A percentile compares a stretch with the other conserved stretches of the same genome.
Conservation (phyloP, 768 basidiomycete species). For the Hemileccinum rubropunctum region DNA sequence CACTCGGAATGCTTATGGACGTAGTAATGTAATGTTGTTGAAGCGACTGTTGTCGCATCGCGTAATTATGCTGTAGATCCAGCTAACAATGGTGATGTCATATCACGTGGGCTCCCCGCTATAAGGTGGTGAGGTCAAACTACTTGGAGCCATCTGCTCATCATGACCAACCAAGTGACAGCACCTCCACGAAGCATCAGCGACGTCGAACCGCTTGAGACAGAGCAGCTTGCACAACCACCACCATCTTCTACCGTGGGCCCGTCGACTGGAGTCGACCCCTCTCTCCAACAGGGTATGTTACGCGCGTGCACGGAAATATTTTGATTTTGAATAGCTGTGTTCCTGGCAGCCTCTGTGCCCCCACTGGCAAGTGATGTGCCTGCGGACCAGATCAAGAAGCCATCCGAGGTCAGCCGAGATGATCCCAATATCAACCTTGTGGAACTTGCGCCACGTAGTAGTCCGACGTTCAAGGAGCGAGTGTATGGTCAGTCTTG, state of each 20-base stretch:
- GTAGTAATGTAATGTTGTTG: not conserved
- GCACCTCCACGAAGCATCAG: not conserved
- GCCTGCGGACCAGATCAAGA: constrained; percentile 27
- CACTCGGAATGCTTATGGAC: not conserved
- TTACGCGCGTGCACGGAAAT: not conserved
- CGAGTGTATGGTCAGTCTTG: constrained; percentile 48
- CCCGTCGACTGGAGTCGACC: constrained; percentile 26
- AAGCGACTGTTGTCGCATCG: no score
- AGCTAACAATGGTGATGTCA: constrained; percentile 18
- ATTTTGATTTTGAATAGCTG: not conserved
- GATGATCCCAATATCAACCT: constrained; percentile 27
- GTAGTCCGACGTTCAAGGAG: constrained; percentile 53
- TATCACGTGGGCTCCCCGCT: constrained; percentile 18
- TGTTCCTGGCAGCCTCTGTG: constrained; percentile 29
- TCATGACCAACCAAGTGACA: constrained; percentile 5
- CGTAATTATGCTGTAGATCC: not conserved
- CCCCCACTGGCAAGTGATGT: constrained; percentile 39
- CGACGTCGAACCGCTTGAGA: constrained; percentile 1
- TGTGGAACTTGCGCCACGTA: constrained; percentile 22
- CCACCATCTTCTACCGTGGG: constrained; percentile 25
- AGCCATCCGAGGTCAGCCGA: constrained; percentile 23
- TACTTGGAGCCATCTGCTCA: not conserved
- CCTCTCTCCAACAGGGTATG: constrained; percentile 40
- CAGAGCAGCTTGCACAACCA: constrained; percentile 1
- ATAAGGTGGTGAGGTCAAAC: not conserved